phyloP scores from a whole-genome alignment of 83 land plant species.

The Isoetes engelmannii region DNA sequence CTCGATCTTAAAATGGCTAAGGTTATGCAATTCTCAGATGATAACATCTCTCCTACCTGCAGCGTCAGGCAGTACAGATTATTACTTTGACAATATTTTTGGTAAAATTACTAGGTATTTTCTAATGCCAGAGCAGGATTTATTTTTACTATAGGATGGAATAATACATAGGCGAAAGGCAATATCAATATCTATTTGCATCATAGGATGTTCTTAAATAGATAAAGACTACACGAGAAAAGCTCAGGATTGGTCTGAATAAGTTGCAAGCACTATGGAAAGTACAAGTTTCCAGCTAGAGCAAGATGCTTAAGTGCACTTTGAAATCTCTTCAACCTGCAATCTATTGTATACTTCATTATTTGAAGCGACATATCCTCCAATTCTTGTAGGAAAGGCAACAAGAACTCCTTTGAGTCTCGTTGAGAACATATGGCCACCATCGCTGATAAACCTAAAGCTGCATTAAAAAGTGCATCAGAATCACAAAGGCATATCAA shows the following conservation, averaged over 20 bases:
- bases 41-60: conserved; percentile 14
- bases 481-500: conserved; percentile 89
- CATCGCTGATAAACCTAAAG: conserved; percentile 93
- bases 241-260: conserved; percentile 67
- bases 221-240: conserved; percentile 56
- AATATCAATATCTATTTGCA: too few species aligned
- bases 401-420: conserved; percentile 85
- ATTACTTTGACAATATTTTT: conserved; percentile 58
- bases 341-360: conserved; percentile 88
- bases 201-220: conserved; percentile 51
- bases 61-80: conserved; percentile 96
- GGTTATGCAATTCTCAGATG: conserved; percentile 1
- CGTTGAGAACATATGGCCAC: conserved; percentile 86
- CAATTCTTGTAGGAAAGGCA: conserved; percentile 71
- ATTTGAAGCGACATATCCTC: conserved; percentile 58
- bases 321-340: conserved; percentile 56
- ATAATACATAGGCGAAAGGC: too few species aligned
- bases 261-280: conserved; percentile 63
- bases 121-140: not conserved
- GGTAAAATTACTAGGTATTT: conserved; percentile 92
- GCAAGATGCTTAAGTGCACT: conserved; percentile 73
- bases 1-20: not conserved
- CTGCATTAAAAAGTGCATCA: conserved; percentile 76
- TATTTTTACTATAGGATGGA: not conserved
- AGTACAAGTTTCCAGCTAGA: conserved; percentile 61